Percentiles rank a stretch among this genome's conserved stretches.
Evolutionary conservation across 129 eudicot species (phyloP).

Genomic region (Kitagawia praeruptora): DNA sequence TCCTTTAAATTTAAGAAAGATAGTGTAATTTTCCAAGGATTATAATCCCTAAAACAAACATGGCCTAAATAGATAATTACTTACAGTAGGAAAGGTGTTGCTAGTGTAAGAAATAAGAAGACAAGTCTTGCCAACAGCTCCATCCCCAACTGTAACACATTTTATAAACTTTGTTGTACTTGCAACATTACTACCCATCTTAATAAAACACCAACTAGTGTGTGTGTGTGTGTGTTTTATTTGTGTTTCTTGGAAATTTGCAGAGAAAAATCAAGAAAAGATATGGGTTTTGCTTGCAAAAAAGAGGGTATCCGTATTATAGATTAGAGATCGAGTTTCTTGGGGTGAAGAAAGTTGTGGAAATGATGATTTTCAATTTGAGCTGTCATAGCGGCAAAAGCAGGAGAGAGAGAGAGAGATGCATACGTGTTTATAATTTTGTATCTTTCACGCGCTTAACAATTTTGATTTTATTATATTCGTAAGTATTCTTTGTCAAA

Average conservation of each 20-base stretch:
- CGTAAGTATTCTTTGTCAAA: too few relatives aligned
- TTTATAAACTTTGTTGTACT: constrained; percentile 61
- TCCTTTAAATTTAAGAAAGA: too few relatives aligned
- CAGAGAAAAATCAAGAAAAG: not conserved
- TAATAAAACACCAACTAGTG: not conserved
- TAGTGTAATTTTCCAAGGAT: too few relatives aligned
- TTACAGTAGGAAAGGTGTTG: constrained; percentile 68
- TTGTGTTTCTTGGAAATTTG: not conserved
- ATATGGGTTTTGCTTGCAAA: not conserved
- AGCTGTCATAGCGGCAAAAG: constrained; percentile 37
- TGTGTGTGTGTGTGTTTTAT: not conserved
- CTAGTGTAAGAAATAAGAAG: constrained; percentile 73
- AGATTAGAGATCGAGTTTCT: constrained; percentile 18
- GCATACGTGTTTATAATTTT: not conserved
- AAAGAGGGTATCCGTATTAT: not conserved
- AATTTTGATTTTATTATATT: too few relatives aligned
- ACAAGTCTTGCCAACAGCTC: constrained; percentile 81
- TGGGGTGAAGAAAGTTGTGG: constrained; percentile 11
- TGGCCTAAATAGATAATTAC: not conserved
- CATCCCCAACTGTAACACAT: constrained; percentile 84
- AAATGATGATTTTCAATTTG: constrained; percentile 31
- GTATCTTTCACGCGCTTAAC: not conserved
- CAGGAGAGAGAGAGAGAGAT: constrained; percentile 4
- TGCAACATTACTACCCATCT: constrained; percentile 15
- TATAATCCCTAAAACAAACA: too few relatives aligned